Evolutionary conservation across 2,329 filamentous ascomycete species (phyloP).

Genomic region (Clathrospora elynae): DNA sequence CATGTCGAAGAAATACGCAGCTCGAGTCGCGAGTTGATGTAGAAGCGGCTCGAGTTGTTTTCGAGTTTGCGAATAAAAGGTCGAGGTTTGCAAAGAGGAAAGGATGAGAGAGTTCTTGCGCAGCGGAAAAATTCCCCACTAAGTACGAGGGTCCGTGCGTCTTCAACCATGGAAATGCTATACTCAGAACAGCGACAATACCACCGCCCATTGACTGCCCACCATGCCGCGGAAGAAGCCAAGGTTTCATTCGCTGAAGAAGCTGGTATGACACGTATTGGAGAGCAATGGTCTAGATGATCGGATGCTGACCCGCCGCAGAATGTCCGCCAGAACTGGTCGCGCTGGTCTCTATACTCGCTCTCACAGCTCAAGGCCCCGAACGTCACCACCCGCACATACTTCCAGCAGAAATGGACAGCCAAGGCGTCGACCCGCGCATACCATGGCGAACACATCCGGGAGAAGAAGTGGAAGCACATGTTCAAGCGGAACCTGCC

Average conservation of each 20-base stretch:
- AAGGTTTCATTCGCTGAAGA: conserved; percentile 70
- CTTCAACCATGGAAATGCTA: no score
- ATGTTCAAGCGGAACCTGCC: conserved; percentile 85
- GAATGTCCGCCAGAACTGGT: conserved; percentile 97
- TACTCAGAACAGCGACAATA: conserved; percentile 8
- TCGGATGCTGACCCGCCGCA: conserved; percentile 49
- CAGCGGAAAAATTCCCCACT: no score
- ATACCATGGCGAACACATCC: conserved; percentile 95
- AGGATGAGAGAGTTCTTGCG: conserved; percentile 7
- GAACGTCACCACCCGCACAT: conserved; percentile 59
- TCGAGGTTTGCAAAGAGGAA: conserved; percentile 5
- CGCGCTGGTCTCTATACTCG: conserved; percentile 96
- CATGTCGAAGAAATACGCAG: conserved; percentile 21
- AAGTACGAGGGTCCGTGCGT: no score
- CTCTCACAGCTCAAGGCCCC: conserved; percentile 63
- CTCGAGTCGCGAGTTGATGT: conserved; percentile 11
- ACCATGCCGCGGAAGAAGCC: conserved; percentile 53
- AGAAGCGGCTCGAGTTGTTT: conserved; percentile 2
- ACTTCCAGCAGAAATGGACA: conserved; percentile 98
- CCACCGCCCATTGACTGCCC: conserved; percentile 21
- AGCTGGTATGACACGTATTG: conserved; percentile 65
- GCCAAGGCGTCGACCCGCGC: conserved; percentile 82
- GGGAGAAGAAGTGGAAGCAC: conserved; percentile 89
- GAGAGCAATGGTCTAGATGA: not conserved
- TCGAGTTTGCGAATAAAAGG: conserved; percentile 1